Percentiles rank a stretch among this genome's conserved stretches.
These are phyloP conservation scores for Didymosphaeria variabile DNA, from an alignment of 2,329 filamentous ascomycete genomes.

Conservation along the genomic window DNA sequence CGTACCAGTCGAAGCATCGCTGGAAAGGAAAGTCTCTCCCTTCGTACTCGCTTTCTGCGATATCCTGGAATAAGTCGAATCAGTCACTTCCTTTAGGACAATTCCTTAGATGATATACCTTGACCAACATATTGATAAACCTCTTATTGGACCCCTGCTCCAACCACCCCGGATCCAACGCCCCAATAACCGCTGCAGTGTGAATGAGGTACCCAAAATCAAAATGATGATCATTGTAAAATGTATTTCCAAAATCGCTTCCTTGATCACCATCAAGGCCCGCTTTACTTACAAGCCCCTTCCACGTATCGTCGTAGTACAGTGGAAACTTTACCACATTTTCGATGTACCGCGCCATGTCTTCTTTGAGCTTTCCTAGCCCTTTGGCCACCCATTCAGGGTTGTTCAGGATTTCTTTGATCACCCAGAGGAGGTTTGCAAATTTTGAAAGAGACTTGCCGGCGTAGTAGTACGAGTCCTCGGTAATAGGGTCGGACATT, in stretches of 20 bases:
- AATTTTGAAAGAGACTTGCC: slow-evolving; percentile 66
- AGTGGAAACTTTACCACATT: slow-evolving; percentile 59
- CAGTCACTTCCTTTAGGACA: neutral
- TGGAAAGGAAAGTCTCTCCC: slow-evolving; percentile 74
- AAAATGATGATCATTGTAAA: slow-evolving; percentile 76
- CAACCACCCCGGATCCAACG: slow-evolving; percentile 80
- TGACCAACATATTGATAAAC: slow-evolving; percentile 50
- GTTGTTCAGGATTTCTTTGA: slow-evolving; percentile 67
- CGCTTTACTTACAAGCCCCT: slow-evolving; percentile 80
- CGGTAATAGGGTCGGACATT: slow-evolving; percentile 75
- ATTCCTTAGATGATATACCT: neutral
- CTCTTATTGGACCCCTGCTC: slow-evolving; percentile 68
- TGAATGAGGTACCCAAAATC: slow-evolving; percentile 88
- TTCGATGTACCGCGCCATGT: slow-evolving; percentile 57
- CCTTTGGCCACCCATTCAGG: slow-evolving; percentile 59
- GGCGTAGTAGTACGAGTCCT: slow-evolving; percentile 91
- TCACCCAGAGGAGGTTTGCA: slow-evolving; percentile 55
- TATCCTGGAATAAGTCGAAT: slow-evolving; percentile 60
- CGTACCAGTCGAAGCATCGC: slow-evolving; percentile 90
- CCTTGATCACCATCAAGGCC: slow-evolving; percentile 73
- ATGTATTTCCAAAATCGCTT: slow-evolving; percentile 85
- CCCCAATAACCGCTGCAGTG: slow-evolving; percentile 81
- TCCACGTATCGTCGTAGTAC: slow-evolving; percentile 72
- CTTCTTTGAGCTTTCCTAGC: slow-evolving; percentile 59
- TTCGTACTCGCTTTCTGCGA: slow-evolving; percentile 80